These are phyloP conservation scores for Acorus gramineus DNA, from an alignment of 106 monocot genomes.

Conservation along the genomic window DNA sequence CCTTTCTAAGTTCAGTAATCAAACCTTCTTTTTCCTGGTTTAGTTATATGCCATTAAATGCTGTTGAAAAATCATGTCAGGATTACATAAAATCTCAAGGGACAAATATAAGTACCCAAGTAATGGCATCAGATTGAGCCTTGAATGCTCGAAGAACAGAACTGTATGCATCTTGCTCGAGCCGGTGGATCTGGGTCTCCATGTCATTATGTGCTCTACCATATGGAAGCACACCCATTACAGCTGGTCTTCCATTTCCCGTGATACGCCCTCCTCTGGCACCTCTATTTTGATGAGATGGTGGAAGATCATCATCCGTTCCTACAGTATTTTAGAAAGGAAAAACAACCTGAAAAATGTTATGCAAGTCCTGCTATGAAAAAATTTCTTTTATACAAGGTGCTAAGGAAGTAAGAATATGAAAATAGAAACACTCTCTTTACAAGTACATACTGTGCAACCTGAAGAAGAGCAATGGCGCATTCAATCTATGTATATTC, in stretches of 20 bases:
- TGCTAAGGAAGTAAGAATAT: too few relatives aligned
- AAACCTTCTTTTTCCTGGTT: constrained; percentile 91
- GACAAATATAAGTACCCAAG: constrained; percentile 54
- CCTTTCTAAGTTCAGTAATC: constrained; percentile 95
- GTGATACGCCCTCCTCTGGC: constrained; percentile 38
- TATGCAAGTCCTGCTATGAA: neutral
- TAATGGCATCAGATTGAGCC: constrained; percentile 96
- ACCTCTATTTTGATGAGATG: constrained; percentile 60
- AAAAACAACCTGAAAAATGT: neutral
- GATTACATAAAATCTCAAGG: too few relatives aligned
- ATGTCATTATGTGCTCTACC: constrained; percentile 55
- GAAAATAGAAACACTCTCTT: too few relatives aligned
- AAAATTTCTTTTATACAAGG: too few relatives aligned
- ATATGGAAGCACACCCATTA: constrained; percentile 23
- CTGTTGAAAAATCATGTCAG: too few relatives aligned
- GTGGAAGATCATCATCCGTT: constrained; percentile 95
- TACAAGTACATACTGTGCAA: too few relatives aligned
- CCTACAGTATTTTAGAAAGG: constrained; percentile 31
- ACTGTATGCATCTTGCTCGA: constrained; percentile 91
- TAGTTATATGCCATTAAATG: neutral
- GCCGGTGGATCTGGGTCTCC: constrained; percentile 84
- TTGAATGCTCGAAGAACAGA: constrained; percentile 94
- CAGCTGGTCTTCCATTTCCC: constrained; percentile 61
- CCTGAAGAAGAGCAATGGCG: too few relatives aligned
- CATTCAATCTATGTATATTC: too few relatives aligned